Percentiles rank a stretch among this genome's conserved stretches.
These are phyloP conservation scores for Penicillium sp. DNA, from an alignment of 2,329 filamentous ascomycete genomes.

Conservation along the genomic window DNA sequence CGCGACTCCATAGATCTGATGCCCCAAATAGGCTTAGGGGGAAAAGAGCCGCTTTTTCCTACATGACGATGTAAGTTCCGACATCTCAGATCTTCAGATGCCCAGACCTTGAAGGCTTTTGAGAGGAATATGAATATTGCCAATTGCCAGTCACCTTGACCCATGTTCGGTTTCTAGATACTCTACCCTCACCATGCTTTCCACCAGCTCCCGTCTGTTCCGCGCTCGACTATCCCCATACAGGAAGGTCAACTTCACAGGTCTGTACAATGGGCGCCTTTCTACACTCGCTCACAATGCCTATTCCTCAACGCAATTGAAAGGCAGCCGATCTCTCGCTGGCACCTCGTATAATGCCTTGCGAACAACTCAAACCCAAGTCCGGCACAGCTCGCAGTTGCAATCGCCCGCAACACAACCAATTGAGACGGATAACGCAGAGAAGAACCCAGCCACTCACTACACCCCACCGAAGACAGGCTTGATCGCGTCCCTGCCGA, in stretches of 20 bases:
- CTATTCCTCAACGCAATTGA: background rate
- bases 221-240: constrained; percentile 12
- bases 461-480: constrained; percentile 49
- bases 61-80: constrained; percentile 1
- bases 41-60: constrained; percentile 6
- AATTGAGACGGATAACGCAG: background rate
- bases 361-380: background rate
- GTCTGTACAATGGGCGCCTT: constrained; percentile 5
- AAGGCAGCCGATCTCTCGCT: background rate
- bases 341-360: background rate
- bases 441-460: constrained; percentile 24
- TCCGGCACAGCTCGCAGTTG: constrained; percentile 8
- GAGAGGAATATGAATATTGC: constrained; percentile 10
- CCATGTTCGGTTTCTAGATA: background rate
- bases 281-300: constrained; percentile 3
- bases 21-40: constrained; percentile 14
- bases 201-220: constrained; percentile 8
- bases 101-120: background rate
- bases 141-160: background rate
- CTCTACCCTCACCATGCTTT: constrained; percentile 3
- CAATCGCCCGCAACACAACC: constrained; percentile 9
- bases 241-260: constrained; percentile 1
- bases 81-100: background rate
- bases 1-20: background rate
- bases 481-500: constrained; percentile 47